These are phyloP conservation scores for Rubus parviflorus DNA, from an alignment of 306 rosid species.

Conservation along the genomic window DNA sequence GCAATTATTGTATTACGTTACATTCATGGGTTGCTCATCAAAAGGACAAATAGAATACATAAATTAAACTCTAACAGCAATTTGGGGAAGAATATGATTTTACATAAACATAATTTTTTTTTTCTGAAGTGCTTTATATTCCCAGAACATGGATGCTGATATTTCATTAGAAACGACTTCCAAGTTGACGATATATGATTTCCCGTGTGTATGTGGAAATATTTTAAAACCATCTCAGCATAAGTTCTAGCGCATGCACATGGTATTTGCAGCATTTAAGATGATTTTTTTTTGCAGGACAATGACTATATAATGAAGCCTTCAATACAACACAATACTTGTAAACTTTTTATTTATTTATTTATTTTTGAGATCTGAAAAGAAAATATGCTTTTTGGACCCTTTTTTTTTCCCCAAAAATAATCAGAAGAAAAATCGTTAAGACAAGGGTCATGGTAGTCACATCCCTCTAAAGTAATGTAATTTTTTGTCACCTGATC, in stretches of 20 bases:
- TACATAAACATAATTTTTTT: neutral
- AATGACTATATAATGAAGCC: neutral
- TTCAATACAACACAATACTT: neutral
- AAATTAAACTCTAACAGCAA: neutral
- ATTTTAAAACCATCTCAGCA: neutral
- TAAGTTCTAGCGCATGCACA: neutral
- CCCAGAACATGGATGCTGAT: neutral
- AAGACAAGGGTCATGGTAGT: neutral
- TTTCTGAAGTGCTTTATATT: neutral
- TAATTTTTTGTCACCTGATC: conserved; percentile 65
- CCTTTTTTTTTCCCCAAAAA: neutral
- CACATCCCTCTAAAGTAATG: conserved; percentile 15
- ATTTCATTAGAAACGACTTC: neutral
- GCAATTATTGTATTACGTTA: neutral
- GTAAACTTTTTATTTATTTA: neutral
- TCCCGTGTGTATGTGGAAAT: neutral
- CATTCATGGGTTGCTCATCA: conserved; percentile 1
- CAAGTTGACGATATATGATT: neutral
- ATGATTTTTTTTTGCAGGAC: neutral
- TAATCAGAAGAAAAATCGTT: conserved; percentile 3
- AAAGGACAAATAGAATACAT: neutral
- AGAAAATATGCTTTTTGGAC: too few species aligned
- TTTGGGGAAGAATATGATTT: neutral
- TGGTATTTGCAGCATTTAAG: neutral
- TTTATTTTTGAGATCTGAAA: too few species aligned